phyloP scores from a whole-genome alignment of 2,329 filamentous ascomycete species.

The Cytospora leucostoma region DNA sequence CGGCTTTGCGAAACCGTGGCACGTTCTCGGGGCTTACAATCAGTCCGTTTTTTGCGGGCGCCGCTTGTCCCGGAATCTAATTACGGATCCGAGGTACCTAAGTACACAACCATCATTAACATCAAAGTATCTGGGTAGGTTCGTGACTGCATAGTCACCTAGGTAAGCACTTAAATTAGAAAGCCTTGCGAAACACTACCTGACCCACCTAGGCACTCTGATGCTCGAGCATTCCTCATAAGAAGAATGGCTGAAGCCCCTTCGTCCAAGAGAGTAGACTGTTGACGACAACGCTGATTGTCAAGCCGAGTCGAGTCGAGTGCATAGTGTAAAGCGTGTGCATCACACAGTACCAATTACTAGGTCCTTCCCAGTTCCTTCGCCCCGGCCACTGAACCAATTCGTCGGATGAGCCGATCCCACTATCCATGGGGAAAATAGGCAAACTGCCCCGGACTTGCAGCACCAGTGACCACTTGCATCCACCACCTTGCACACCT shows the following conservation, averaged over 20 bases:
- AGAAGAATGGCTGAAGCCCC: background rate
- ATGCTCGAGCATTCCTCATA: background rate
- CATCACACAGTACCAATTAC: slow-evolving; percentile 10
- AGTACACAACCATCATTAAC: background rate
- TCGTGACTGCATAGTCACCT: no score
- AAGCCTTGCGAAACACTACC: background rate
- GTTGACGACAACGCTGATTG: background rate
- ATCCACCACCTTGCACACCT: slow-evolving; percentile 8
- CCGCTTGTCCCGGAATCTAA: background rate
- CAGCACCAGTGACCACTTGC: slow-evolving; percentile 20
- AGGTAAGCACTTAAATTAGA: background rate
- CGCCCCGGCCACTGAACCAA: slow-evolving; percentile 9
- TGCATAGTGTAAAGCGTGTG: background rate
- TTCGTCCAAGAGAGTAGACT: background rate
- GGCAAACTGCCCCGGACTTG: slow-evolving; percentile 27
- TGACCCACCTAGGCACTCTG: background rate
- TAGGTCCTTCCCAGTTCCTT: slow-evolving; percentile 17
- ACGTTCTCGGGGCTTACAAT: background rate
- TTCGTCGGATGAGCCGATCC: slow-evolving; percentile 23
- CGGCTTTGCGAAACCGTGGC: background rate
- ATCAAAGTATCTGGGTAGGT: background rate
- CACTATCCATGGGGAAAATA: slow-evolving; percentile 26
- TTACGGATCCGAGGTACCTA: background rate
- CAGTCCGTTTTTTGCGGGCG: background rate
- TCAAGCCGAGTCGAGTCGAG: slow-evolving; percentile 10